Evolutionary conservation across 208 protist species (phyloP).

Genomic region (Tritrichomonas foetus): DNA sequence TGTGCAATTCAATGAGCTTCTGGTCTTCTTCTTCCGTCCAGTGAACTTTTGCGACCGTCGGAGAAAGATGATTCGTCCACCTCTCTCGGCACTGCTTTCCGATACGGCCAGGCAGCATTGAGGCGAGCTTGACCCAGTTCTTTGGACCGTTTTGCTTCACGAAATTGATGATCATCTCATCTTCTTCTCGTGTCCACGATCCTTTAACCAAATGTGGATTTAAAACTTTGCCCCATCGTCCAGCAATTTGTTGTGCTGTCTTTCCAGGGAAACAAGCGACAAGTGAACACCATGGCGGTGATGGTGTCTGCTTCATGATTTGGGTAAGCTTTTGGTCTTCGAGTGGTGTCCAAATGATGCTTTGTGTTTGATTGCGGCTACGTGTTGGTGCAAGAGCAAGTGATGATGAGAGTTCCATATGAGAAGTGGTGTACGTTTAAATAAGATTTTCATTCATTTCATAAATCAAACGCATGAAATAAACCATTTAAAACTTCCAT

Average conservation of each 20-base stretch:
- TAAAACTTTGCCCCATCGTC: not conserved
- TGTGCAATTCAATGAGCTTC: not conserved
- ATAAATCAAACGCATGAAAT: not conserved
- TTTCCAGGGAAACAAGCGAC: not conserved
- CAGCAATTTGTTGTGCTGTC: slow-evolving; percentile 22
- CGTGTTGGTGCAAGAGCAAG: slow-evolving; percentile 10
- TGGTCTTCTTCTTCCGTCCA: slow-evolving; percentile 57
- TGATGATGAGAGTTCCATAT: not conserved
- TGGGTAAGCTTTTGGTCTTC: not conserved
- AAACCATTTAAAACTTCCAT: not conserved
- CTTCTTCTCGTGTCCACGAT: slow-evolving; percentile 38
- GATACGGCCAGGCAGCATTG: not conserved
- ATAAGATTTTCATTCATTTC: not conserved
- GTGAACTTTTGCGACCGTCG: slow-evolving; percentile 45
- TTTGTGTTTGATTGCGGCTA: not conserved
- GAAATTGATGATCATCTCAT: slow-evolving; percentile 35
- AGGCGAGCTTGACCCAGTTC: slow-evolving; percentile 48
- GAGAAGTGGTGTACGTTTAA: slow-evolving; percentile 34
- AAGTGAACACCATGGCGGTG: not conserved
- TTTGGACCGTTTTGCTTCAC: slow-evolving; percentile 46
- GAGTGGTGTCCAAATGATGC: not conserved
- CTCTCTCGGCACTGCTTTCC: slow-evolving; percentile 38
- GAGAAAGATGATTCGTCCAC: slow-evolving; percentile 2
- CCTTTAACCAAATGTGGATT: slow-evolving; percentile 35
- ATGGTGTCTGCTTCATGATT: not conserved